Evolutionary conservation across 768 basidiomycete genomes (phyloP).

Genomic region (Leccinum boreale): DNA sequence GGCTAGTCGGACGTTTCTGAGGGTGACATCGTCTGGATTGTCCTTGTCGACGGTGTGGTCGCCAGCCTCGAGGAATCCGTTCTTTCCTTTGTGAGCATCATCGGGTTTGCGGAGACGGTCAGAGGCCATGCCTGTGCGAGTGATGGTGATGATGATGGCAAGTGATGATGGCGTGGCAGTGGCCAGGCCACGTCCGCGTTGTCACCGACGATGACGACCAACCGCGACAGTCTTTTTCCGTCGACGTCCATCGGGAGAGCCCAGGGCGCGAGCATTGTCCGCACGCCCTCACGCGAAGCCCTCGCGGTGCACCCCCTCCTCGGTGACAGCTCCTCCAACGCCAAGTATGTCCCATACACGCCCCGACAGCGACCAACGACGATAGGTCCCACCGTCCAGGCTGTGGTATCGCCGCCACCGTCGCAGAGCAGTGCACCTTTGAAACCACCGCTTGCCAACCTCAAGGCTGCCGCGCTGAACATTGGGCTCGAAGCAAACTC

Average conservation of each 20-base stretch:
- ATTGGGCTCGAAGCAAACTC: constrained; percentile 63
- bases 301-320: constrained; percentile 65
- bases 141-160: background rate
- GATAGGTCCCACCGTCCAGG: constrained; percentile 37
- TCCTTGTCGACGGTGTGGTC: constrained; percentile 7
- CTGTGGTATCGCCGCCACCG: constrained; percentile 28
- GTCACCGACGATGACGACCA: constrained; percentile 31
- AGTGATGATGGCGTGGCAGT: background rate
- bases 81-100: constrained; percentile 7
- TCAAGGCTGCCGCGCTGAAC: constrained; percentile 69
- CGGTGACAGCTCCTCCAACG: constrained; percentile 26
- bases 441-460: constrained; percentile 67
- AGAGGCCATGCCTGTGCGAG: constrained; percentile 2
- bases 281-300: constrained; percentile 49
- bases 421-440: constrained; percentile 58
- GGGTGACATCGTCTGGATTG: constrained; percentile 22
- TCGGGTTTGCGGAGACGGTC: constrained; percentile 11
- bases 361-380: constrained; percentile 63
- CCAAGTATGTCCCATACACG: constrained; percentile 74
- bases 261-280: constrained; percentile 41
- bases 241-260: constrained; percentile 53
- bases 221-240: constrained; percentile 42
- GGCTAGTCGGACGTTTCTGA: constrained; percentile 35
- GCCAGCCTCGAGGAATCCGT: constrained; percentile 25
- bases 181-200: background rate